Conservation (phyloP, 345 rosid genomes). For the Lepidium aucheri region DNA sequence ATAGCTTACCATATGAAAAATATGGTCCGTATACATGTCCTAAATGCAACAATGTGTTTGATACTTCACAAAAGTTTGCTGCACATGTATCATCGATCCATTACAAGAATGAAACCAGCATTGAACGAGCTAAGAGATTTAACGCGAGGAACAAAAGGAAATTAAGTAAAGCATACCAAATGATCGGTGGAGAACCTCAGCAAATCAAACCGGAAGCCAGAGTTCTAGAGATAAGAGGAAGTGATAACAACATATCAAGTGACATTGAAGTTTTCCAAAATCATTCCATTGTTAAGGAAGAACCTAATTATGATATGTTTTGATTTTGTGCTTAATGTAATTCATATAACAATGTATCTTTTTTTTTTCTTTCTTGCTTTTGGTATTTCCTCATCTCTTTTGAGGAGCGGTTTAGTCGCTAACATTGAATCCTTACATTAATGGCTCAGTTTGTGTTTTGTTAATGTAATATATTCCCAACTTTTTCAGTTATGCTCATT, state of each 20-base stretch:
- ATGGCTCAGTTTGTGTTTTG: neutral
- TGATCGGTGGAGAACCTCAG: neutral
- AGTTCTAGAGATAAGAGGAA: neutral
- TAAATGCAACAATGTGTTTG: conserved; percentile 6
- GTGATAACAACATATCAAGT: neutral
- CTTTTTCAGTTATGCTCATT: neutral
- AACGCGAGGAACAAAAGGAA: conserved; percentile 2
- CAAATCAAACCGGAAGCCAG: neutral
- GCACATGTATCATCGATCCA: conserved; percentile 13
- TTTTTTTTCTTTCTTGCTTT: neutral
- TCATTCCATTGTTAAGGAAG: conserved; percentile 2
- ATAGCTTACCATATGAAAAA: conserved; percentile 18
- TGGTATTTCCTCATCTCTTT: neutral
- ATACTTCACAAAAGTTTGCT: conserved; percentile 23
- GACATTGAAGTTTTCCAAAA: neutral
- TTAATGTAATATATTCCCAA: neutral
- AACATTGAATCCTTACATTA: neutral
- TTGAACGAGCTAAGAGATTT: neutral
- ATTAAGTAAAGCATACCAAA: neutral
- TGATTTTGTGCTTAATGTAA: neutral
- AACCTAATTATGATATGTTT: neutral
- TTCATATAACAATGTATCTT: neutral
- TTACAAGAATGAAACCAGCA: conserved; percentile 12
- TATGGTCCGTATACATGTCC: conserved; percentile 27
- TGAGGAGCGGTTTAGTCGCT: neutral